These are phyloP conservation scores for Diaporthe sp. DNA, from an alignment of 2,329 filamentous ascomycete species.

Conservation along the genomic window DNA sequence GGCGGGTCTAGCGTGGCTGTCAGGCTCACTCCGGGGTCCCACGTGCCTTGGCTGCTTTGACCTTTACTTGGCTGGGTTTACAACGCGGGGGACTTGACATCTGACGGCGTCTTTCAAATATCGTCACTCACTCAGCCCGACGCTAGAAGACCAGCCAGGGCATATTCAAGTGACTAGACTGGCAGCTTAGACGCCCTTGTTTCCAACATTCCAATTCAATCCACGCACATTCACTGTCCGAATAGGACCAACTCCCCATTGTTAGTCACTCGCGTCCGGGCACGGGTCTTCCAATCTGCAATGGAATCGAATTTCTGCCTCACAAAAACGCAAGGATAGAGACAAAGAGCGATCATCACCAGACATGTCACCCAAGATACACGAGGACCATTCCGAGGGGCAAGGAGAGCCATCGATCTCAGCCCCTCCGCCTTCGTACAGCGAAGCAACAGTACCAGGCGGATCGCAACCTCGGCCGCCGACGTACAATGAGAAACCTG, in stretches of 20 bases:
- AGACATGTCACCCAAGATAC: background rate
- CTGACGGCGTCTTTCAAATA: conserved; percentile 10
- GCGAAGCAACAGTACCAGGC: background rate
- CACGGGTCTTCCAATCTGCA: background rate
- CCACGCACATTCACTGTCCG: too few species aligned
- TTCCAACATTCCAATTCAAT: background rate
- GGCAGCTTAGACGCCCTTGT: background rate
- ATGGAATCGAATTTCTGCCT: background rate
- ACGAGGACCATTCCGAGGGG: background rate
- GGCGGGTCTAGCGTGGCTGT: conserved; percentile 1
- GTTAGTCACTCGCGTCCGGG: background rate
- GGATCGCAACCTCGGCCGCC: conserved; percentile 13
- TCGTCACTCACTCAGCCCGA: conserved; percentile 6
- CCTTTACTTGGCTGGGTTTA: background rate
- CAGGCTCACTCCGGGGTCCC: conserved; percentile 2
- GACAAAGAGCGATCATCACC: background rate
- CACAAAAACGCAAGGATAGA: background rate
- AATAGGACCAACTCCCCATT: background rate
- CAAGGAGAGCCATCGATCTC: background rate
- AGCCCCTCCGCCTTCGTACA: conserved; percentile 25
- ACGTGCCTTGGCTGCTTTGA: conserved; percentile 30
- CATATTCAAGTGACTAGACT: conserved; percentile 1
- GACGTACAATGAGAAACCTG: background rate
- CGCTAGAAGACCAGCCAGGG: conserved; percentile 15
- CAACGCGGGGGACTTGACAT: background rate